phyloP scores from a whole-genome alignment of 768 basidiomycete genomes.

The Asterophora lycoperdoides region DNA sequence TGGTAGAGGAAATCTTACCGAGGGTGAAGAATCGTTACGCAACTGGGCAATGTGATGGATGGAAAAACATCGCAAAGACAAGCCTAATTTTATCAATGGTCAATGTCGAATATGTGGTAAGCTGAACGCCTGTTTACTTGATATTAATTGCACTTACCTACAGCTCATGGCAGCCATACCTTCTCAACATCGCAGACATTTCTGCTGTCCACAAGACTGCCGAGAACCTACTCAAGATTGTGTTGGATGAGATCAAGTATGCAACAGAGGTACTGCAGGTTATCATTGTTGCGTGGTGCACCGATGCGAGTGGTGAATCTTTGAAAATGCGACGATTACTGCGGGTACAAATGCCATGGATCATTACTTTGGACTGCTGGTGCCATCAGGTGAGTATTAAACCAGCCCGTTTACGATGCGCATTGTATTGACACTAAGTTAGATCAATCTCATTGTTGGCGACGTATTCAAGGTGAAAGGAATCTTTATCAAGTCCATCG shows the following conservation, averaged over 20 bases:
- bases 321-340: constrained; percentile 18
- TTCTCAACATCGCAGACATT: constrained; percentile 20
- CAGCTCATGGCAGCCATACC: constrained; percentile 11
- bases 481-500: constrained; percentile 2
- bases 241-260: constrained; percentile 21
- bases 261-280: constrained; percentile 6
- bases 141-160: neutral
- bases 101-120: constrained; percentile 22
- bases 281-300: constrained; percentile 18
- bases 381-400: constrained; percentile 22
- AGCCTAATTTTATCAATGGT: constrained; percentile 22
- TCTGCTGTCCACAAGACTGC: constrained; percentile 23
- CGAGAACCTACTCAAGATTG: constrained; percentile 18
- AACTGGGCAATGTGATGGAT: constrained; percentile 28
- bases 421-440: too few relatives aligned
- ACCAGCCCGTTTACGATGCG: constrained; percentile 6
- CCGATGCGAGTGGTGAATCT: constrained; percentile 20
- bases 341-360: constrained; percentile 7
- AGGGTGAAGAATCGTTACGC: constrained; percentile 5
- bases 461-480: constrained; percentile 17
- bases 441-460: constrained; percentile 23
- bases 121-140: constrained; percentile 4
- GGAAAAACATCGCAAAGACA: constrained; percentile 25
- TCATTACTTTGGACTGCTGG: constrained; percentile 22
- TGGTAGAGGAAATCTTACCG: constrained; percentile 13